Conservation (phyloP, 768 basidiomycete species). For the Chiua virens region DNA sequence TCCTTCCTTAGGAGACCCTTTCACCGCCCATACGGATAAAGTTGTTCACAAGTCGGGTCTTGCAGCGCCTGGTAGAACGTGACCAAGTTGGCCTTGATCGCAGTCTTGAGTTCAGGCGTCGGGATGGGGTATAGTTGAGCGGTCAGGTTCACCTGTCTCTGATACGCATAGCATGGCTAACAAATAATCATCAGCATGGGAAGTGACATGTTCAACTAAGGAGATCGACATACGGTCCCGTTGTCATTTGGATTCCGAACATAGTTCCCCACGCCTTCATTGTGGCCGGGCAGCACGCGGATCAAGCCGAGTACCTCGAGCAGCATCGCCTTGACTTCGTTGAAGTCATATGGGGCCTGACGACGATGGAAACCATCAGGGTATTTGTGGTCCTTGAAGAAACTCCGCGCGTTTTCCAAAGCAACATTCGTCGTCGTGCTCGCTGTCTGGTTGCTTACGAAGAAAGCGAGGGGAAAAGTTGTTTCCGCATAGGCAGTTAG, state of each 20-base stretch:
- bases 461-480: constrained; percentile 26
- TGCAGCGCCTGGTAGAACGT: constrained; percentile 13
- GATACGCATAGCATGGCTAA: constrained; percentile 21
- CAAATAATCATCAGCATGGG: neutral
- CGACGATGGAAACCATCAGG: constrained; percentile 21
- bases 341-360: constrained; percentile 13
- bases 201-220: neutral
- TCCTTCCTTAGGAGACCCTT: no score
- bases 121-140: constrained; percentile 23
- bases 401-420: constrained; percentile 17
- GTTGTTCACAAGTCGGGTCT: constrained; percentile 14
- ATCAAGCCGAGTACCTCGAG: neutral
- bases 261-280: constrained; percentile 20
- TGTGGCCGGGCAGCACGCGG: constrained; percentile 12
- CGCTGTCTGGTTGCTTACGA: constrained; percentile 22
- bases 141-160: constrained; percentile 20
- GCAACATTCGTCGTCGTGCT: constrained; percentile 15
- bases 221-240: constrained; percentile 11
- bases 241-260: constrained; percentile 11
- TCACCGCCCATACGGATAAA: constrained; percentile 19
- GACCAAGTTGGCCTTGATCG: constrained; percentile 24
- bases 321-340: constrained; percentile 1
- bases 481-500: constrained; percentile 23
- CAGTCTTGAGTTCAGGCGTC: constrained; percentile 13
- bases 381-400: constrained; percentile 19